phyloP scores from a whole-genome alignment of 2,329 filamentous ascomycete species.

The Aspergillus fructus region DNA sequence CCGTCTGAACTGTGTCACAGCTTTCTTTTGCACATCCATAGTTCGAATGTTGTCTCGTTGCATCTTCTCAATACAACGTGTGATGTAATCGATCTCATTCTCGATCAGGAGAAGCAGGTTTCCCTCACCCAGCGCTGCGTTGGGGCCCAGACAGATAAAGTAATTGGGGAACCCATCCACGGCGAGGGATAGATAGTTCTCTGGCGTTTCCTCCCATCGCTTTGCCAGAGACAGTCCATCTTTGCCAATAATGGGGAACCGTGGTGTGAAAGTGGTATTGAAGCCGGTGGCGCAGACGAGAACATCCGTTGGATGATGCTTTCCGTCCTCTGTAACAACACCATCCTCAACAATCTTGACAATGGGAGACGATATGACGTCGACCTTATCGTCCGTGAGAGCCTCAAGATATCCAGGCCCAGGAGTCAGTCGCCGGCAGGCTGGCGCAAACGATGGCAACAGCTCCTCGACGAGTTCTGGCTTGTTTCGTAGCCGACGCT shows the following conservation, averaged over 20 bases:
- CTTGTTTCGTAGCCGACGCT: slow-evolving; percentile 32
- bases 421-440: slow-evolving; percentile 44
- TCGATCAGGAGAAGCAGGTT: slow-evolving; percentile 37
- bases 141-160: slow-evolving; percentile 35
- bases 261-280: slow-evolving; percentile 35
- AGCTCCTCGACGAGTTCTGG: slow-evolving; percentile 37
- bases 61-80: slow-evolving; percentile 34
- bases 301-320: slow-evolving; percentile 33
- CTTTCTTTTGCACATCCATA: slow-evolving; percentile 26
- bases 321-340: slow-evolving; percentile 36
- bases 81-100: slow-evolving; percentile 34
- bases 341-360: slow-evolving; percentile 34
- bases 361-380: slow-evolving; percentile 58
- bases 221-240: slow-evolving; percentile 27
- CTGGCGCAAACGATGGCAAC: slow-evolving; percentile 31
- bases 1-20: slow-evolving; percentile 28
- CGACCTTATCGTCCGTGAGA: slow-evolving; percentile 59
- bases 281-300: slow-evolving; percentile 42
- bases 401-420: slow-evolving; percentile 58
- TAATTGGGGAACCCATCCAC: slow-evolving; percentile 37
- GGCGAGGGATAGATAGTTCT: slow-evolving; percentile 37
- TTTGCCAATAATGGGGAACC: slow-evolving; percentile 35
- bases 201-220: slow-evolving; percentile 32
- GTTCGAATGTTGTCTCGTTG: slow-evolving; percentile 35
- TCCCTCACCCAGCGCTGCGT: slow-evolving; percentile 33